Evolutionary conservation across 352 stramenopile species (phyloP), one percentile per base, ranked within the genome.

Genomic region (Halophytophthora polymorphica): DNA sequence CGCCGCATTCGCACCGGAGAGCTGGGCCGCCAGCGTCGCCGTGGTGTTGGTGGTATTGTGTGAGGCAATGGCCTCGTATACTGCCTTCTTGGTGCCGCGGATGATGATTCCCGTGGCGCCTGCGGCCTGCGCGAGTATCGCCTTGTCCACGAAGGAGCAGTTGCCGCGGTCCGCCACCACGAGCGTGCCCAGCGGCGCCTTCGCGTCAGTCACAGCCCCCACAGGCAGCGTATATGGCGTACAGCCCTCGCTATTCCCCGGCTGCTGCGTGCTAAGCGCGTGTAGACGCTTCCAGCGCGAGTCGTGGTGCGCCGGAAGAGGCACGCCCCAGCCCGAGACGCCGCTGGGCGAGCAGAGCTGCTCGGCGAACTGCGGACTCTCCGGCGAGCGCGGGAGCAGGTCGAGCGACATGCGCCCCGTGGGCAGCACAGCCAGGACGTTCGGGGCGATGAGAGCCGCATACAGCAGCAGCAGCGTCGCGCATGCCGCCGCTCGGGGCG

Each of bases 81-180:
- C 64, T 6, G 77, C 77, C 28, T 66, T 54, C 25, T 78, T 78
- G 1, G 81, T 88, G 37, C 72, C 74, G 43, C 76, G 64, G 2
- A 91, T 61, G 17, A 91, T 61, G 22, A 91, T 39, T 3, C 64
- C 81, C 10, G 55, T 68, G 12, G 81, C 81, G 2, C 81, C 81
- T 1, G 77, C 70, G 2, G 60, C 58, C 47, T 88, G 76, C 11
- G 78, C 81, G 43, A 58, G 25, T 12, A 68, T 45, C 15, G 81
- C 76, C 56, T 92, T 92, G 3, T 69, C 28, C 18, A 88, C 52
- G 50, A 89, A 92, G 19, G 78, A 88, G 55, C 81, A 92, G 48
- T 88, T 88, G 50, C 81, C 81, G 11, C 81, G 78, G 42, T 92
- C 71, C 25, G 71, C 74, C 12, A 92, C 53, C n/a, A 87, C 69